Base-by-base conservation (phyloP, 441 rosid genomes). In the Hura crepitans region DNA sequence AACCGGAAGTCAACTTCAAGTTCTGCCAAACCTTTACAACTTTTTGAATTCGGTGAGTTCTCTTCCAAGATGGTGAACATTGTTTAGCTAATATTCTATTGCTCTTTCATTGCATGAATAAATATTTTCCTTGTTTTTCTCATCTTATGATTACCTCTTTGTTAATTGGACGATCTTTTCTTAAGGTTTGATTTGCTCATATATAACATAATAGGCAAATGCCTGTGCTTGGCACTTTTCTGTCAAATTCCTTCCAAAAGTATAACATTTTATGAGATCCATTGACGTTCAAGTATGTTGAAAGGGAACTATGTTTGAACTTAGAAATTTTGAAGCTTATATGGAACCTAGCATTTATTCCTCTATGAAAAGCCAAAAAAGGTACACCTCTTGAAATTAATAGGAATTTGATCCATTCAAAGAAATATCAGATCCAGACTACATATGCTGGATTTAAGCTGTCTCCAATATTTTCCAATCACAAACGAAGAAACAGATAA, bases 21-120 rank as follows among this genome's bases (percentile, higher is more conserved):
- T 56, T 79, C 89, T 80, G 82, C 76, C 12, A 57, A 79, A 75
- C 85, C 23, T 31, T 72, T 91, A 85, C 89, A 91, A 72, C 86
- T 91, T 61, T 89, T 77, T 81, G 93, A 89, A 79, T 91, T 89
- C 73, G 96, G 96, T 88, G 78, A 77, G 72, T 45, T 62, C 72
- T 61, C 69, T 65, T 12, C 33, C 25, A 20, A 42, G 61, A 2
- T 20, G 23, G 7, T 50, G 7, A 10, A n/a, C 55, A 50, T 0
- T 4, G 4, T 2, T 28, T 49, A 9, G 18, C 46, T n/a, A n/a
- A n/a, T n/a, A 42, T 46, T 50, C 5, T 28, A 20, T 35, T 63
- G 50, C n/a, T 53, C 15, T 2, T 23, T 23, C 65, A 35, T n/a
- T n/a, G n/a, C n/a, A n/a, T n/a, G n/a, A n/a, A 11, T 47, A 49